Evolutionary conservation across 768 basidiomycete species (phyloP), one percentile per base, ranked within the genome.

Genomic region (Arthromyces matolae): DNA sequence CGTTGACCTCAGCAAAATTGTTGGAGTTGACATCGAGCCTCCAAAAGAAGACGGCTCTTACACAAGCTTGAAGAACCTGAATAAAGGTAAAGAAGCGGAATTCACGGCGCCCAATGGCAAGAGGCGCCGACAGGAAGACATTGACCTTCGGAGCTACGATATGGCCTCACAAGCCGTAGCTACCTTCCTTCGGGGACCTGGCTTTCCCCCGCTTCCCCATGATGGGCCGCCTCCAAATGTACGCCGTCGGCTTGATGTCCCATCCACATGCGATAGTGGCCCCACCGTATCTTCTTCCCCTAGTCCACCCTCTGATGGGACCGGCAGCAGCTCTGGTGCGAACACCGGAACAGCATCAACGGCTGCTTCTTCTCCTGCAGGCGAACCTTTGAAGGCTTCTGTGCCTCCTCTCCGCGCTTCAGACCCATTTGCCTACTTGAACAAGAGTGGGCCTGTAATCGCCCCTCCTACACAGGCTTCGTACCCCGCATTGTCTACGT

Each of bases 1-100:
- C 59, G 65, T 94, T 55, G 93, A 95, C 67, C 67, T 95, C 39
- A 79, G 75, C 58, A 79, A 75, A 56, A 68, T 96, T 41, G 71
- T 72, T 43, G 83, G 84, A 29, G 71, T 88, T 31, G 78, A 82
- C 25, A 81, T 92, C 45, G 86, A 88, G 59, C 57, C 72, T 6
- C 86, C 86, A 14, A 66, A 62, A 10, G 58, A 53, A 9, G 75
- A 75, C 34, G 79, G 74, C 12, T 72, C 77, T 5, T 89, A 76
- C 63, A 84, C 80, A 1, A 80, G 80, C 44, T 72, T 90, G 18
- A 68, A 68, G 34, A 77, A 84, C 54, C 79, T 82, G 59, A 71
- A 67, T 64, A 85, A 84, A 57, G 84, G 83, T 0, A 84, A 84
- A 59, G 63, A 65, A 44, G 37, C 62, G 1, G 49, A 59, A 6